phyloP scores from a whole-genome alignment of 495 filamentous ascomycete species.

The Neurospora discreta region DNA sequence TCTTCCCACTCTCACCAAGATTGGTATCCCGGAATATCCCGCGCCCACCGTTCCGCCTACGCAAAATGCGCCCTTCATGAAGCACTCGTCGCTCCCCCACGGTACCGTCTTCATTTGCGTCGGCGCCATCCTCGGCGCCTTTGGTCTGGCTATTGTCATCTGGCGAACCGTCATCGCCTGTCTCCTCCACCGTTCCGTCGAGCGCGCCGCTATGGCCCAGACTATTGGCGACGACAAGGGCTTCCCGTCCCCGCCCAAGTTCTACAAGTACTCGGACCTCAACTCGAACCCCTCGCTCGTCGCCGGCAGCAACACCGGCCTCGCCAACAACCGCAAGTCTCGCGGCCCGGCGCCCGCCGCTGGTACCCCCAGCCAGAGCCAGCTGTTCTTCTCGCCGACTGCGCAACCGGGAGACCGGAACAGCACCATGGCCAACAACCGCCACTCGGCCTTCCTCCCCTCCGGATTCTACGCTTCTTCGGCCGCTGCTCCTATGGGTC shows the following conservation, averaged over 20 bases:
- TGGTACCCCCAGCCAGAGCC: constrained; percentile 37
- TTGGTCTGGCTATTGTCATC: constrained; percentile 65
- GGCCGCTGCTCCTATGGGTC: constrained; percentile 28
- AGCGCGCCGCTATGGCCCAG: constrained; percentile 63
- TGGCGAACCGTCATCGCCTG: constrained; percentile 88
- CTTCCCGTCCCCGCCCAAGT: constrained; percentile 39
- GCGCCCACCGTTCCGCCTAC: constrained; percentile 68
- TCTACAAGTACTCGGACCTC: constrained; percentile 47
- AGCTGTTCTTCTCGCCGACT: constrained; percentile 91
- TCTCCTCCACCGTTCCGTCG: constrained; percentile 83
- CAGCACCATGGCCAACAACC: constrained; percentile 37
- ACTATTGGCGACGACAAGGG: constrained; percentile 53
- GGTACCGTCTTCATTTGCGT: constrained; percentile 95
- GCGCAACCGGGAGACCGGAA: constrained; percentile 38
- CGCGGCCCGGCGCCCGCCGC: constrained; percentile 32
- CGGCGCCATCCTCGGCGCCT: constrained; percentile 73
- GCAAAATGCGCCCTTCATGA: constrained; percentile 84
- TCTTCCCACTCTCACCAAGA: constrained; percentile 39
- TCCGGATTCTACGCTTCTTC: constrained; percentile 82
- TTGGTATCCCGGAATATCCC: constrained; percentile 39
- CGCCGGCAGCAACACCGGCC: constrained; percentile 29
- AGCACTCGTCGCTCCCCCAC: constrained; percentile 79
- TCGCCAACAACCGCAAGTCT: constrained; percentile 21
- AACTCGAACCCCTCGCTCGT: constrained; percentile 51
- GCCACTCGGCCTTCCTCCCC: constrained; percentile 65